phyloP scores from a whole-genome alignment of 2,329 filamentous ascomycete genomes.

The Fusarium beomiforme region DNA sequence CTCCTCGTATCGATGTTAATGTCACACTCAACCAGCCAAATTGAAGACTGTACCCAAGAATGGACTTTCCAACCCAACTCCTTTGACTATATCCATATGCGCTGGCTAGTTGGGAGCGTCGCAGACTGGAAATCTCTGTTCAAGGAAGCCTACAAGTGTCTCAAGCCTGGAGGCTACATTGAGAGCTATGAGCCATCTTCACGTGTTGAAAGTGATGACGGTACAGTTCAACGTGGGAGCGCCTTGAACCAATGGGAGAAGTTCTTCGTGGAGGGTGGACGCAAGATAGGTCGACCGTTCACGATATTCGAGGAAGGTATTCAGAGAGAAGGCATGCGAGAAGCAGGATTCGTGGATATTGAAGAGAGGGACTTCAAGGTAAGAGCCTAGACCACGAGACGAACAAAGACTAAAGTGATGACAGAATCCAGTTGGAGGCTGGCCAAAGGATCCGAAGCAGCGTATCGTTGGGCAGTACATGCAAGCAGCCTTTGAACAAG shows the following conservation, averaged over 20 bases:
- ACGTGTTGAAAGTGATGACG: neutral
- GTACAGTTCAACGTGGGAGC: neutral
- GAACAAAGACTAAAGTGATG: neutral
- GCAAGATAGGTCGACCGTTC: neutral
- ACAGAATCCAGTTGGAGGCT: conserved; percentile 2
- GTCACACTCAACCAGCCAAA: neutral
- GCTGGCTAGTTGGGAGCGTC: neutral
- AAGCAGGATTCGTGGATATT: neutral
- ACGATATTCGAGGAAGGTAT: neutral
- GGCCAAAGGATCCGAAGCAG: conserved; percentile 1
- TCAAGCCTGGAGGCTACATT: neutral
- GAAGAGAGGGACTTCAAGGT: neutral
- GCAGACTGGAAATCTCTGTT: neutral
- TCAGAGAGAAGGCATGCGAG: neutral
- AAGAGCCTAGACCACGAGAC: rapidly evolving
- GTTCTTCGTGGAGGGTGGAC: conserved; percentile 10
- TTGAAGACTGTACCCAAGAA: conserved; percentile 3
- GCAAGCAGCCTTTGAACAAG: conserved; percentile 1
- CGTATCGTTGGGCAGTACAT: neutral
- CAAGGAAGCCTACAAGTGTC: neutral
- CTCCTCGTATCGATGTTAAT: rapidly evolving
- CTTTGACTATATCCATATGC: conserved; percentile 5
- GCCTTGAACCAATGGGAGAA: conserved; percentile 1
- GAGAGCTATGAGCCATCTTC: conserved; percentile 14
- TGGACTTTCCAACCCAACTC: neutral